These are phyloP conservation scores for Dicorynia guianensis DNA, from an alignment of 306 rosid genomes.

Conservation along the genomic window DNA sequence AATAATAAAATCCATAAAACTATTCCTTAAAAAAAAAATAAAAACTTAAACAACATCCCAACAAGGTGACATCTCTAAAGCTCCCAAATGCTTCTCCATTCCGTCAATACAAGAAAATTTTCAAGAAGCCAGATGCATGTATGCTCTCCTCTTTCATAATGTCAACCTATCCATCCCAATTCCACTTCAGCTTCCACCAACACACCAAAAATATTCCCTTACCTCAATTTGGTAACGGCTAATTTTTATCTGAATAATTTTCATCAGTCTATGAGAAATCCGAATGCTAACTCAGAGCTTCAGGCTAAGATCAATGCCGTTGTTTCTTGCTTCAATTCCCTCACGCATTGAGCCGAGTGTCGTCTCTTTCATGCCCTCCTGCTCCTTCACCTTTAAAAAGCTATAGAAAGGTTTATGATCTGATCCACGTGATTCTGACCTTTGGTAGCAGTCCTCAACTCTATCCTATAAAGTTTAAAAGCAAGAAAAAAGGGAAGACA, in stretches of 20 bases:
- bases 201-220: background rate
- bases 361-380: slow-evolving; percentile 25
- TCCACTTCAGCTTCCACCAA: slow-evolving; percentile 13
- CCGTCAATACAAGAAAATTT: background rate
- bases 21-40: slow-evolving; percentile 14
- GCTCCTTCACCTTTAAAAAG: slow-evolving; percentile 49
- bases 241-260: slow-evolving; percentile 8
- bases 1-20: background rate
- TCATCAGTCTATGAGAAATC: background rate
- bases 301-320: slow-evolving; percentile 60
- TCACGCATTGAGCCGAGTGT: slow-evolving; percentile 25
- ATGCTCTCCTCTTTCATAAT: background rate
- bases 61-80: slow-evolving; percentile 8
- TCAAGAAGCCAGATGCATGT: slow-evolving; percentile 3
- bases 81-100: no score
- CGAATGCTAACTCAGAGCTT: slow-evolving; percentile 47
- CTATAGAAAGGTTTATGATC: slow-evolving; percentile 45
- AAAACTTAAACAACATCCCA: slow-evolving; percentile 7
- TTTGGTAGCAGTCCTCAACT: slow-evolving; percentile 30
- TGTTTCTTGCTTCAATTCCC: slow-evolving; percentile 38
- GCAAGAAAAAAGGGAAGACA: background rate
- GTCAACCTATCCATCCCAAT: background rate
- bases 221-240: background rate
- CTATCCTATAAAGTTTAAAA: slow-evolving; percentile 38
- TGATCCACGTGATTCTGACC: slow-evolving; percentile 37